Percentiles rank a stretch among this genome's conserved stretches.
Conservation (phyloP, 176 grass and related monocot genomes). For the Poa annua region DNA sequence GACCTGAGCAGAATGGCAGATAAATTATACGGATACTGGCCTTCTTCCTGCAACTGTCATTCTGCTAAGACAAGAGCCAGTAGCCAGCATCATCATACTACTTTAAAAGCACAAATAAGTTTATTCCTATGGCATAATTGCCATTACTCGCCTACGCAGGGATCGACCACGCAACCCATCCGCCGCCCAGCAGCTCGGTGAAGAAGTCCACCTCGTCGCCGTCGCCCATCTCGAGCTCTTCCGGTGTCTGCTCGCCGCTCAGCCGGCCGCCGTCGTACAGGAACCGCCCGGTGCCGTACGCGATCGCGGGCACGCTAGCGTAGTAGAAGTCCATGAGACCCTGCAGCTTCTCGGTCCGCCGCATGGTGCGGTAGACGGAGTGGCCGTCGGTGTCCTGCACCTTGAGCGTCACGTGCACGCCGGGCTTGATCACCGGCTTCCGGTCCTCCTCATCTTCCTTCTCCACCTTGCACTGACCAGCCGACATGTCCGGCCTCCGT, state of each 20-base stretch:
- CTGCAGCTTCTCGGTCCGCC: constrained; percentile 29
- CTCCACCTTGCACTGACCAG: not conserved
- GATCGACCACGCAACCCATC: not conserved
- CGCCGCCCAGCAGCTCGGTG: constrained; percentile 32
- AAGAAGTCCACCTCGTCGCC: constrained; percentile 43
- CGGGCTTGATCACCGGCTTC: constrained; percentile 48
- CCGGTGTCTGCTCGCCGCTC: constrained; percentile 27
- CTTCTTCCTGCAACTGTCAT: too few species aligned
- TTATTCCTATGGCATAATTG: too few species aligned
- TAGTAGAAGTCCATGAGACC: constrained; percentile 42
- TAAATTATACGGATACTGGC: too few species aligned
- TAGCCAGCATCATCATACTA: too few species aligned
- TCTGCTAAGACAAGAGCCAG: too few species aligned
- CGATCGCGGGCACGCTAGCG: not conserved
- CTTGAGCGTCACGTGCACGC: constrained; percentile 43
- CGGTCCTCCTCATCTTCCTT: not conserved
- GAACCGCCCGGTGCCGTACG: constrained; percentile 30
- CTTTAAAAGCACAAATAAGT: too few species aligned
- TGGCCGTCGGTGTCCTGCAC: constrained; percentile 32
- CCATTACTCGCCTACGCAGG: not conserved
- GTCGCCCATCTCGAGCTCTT: constrained; percentile 29
- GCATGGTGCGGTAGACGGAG: not conserved
- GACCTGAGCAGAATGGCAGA: too few species aligned
- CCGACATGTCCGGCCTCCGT: not conserved
- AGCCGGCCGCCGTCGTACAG: constrained; percentile 28